phyloP scores from a whole-genome alignment of 176 grass and related monocot species.

The Ensete ventricosum region DNA sequence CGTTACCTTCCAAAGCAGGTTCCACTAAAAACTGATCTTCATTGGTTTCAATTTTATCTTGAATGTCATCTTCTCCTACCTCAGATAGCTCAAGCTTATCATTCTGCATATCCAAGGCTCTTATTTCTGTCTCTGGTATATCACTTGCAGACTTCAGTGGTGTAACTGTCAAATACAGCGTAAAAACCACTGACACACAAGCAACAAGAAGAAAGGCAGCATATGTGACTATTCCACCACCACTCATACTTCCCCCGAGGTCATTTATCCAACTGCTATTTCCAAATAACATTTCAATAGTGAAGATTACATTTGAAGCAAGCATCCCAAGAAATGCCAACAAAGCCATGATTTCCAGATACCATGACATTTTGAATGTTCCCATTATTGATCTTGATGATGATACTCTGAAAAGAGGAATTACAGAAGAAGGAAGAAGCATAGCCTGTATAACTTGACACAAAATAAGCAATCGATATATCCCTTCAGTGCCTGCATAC shows the following conservation, averaged over 20 bases:
- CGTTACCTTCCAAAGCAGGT: conserved; percentile 22
- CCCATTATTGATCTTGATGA: conserved; percentile 93
- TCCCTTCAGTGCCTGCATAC: conserved; percentile 64
- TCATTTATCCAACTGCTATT: conserved; percentile 76
- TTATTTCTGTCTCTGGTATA: conserved; percentile 39
- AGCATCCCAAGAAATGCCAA: conserved; percentile 80
- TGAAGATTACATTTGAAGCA: conserved; percentile 77
- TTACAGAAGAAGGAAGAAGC: conserved; percentile 78
- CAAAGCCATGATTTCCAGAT: conserved; percentile 73
- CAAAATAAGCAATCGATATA: conserved; percentile 78
- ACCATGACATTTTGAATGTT: conserved; percentile 57
- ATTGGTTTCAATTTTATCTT: conserved; percentile 33
- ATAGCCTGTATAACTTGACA: conserved; percentile 91
- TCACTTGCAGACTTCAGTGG: conserved; percentile 78
- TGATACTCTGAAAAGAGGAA: conserved; percentile 81
- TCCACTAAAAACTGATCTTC: conserved; percentile 48
- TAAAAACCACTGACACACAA: conserved; percentile 49
- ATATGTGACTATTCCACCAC: conserved; percentile 50
- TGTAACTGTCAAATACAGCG: conserved; percentile 78
- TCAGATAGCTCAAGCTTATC: conserved; percentile 21
- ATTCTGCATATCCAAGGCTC: conserved; percentile 21
- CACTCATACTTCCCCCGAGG: conserved; percentile 66
- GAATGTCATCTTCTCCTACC: conserved; percentile 34
- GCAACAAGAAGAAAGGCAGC: conserved; percentile 47
- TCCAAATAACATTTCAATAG: conserved; percentile 83